Evolutionary conservation across 2,329 filamentous ascomycete species (phyloP).

Genomic region (Fusarium sp.): DNA sequence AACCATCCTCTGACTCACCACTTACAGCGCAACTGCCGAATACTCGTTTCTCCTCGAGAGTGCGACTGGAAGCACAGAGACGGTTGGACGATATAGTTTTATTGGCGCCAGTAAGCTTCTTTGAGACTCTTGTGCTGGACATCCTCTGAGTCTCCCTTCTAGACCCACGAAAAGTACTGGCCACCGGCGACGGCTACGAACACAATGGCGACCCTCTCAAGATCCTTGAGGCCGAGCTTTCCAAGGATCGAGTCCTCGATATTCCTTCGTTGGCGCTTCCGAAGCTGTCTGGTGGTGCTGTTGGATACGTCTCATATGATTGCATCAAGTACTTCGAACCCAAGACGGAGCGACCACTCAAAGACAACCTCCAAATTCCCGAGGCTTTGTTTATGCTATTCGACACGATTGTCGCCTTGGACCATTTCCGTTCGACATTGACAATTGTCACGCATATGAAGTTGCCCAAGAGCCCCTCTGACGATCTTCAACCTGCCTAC

Average conservation of each 20-base stretch:
- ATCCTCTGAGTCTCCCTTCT: conserved; percentile 18
- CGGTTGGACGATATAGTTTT: conserved; percentile 94
- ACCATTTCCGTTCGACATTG: conserved; percentile 91
- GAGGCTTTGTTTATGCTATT: conserved; percentile 98
- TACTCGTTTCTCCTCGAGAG: conserved; percentile 97
- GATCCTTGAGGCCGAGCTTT: conserved; percentile 81
- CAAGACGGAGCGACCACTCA: conserved; percentile 87
- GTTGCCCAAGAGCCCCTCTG: conserved; percentile 65
- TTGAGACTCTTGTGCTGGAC: not conserved
- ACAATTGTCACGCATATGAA: conserved; percentile 93
- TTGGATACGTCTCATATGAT: conserved; percentile 97
- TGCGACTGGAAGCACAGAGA: conserved; percentile 81
- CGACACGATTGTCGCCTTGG: conserved; percentile 92
- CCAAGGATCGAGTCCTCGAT: conserved; percentile 79
- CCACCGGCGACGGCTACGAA: conserved; percentile 88
- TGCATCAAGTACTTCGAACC: conserved; percentile 98
- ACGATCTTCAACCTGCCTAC: conserved; percentile 55
- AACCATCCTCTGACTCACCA: conserved; percentile 30
- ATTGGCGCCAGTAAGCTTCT: conserved; percentile 69
- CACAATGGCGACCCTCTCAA: conserved; percentile 85
- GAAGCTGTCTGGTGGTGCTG: conserved; percentile 87
- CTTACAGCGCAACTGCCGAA: conserved; percentile 61
- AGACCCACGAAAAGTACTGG: conserved; percentile 80
- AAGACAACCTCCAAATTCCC: conserved; percentile 87
- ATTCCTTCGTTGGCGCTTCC: conserved; percentile 86